These are phyloP conservation scores for Mycena sanguinolenta DNA, from an alignment of 768 basidiomycete species.

Conservation along the genomic window DNA sequence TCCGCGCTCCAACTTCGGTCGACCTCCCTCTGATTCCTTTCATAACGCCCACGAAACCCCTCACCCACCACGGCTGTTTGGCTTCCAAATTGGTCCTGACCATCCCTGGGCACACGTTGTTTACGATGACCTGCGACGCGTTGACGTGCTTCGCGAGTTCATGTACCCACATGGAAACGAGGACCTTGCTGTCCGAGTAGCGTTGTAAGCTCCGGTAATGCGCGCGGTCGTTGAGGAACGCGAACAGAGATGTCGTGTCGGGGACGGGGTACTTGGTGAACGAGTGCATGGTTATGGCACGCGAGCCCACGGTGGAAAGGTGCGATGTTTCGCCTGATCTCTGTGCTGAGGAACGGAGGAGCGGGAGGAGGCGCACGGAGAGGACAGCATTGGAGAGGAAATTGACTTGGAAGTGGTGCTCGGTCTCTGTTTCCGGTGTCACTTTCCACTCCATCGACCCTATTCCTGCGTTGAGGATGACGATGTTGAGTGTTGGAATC, in stretches of 20 bases:
- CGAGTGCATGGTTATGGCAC: neutral
- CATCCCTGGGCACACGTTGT: conserved; percentile 40
- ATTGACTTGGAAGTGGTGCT: conserved; percentile 38
- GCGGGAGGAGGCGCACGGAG: conserved; percentile 37
- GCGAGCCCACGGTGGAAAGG: conserved; percentile 34
- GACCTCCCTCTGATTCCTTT: conserved; percentile 22
- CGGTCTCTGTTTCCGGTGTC: conserved; percentile 33
- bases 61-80: conserved; percentile 19
- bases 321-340: conserved; percentile 15
- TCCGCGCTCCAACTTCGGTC: conserved; percentile 33
- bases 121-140: conserved; percentile 36
- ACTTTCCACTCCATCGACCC: conserved; percentile 17
- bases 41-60: neutral
- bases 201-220: conserved; percentile 14
- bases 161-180: conserved; percentile 34
- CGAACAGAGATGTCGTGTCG: conserved; percentile 30
- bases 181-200: conserved; percentile 36
- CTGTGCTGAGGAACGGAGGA: conserved; percentile 33
- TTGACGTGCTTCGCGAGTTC: conserved; percentile 33
- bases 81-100: conserved; percentile 31
- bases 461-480: conserved; percentile 40
- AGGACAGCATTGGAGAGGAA: conserved; percentile 39
- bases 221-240: conserved; percentile 28
- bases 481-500: conserved; percentile 33
- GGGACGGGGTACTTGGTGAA: conserved; percentile 30